Evolutionary conservation across 2,329 filamentous ascomycete species (phyloP), one percentile per base, ranked within the genome.

Genomic region (Onygenales sp.): DNA sequence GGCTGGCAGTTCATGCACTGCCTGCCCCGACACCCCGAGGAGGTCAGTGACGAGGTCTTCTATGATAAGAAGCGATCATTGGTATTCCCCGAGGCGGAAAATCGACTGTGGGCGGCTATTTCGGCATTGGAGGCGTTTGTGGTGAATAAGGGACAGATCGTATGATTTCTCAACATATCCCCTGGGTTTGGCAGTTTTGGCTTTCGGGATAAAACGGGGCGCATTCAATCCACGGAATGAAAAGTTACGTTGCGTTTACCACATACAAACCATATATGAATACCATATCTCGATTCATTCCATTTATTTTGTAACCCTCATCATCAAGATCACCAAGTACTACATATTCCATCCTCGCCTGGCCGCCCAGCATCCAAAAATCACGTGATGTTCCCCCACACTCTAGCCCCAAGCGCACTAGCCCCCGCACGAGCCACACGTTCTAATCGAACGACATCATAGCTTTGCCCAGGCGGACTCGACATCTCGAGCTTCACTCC

Each of bases 1-100:
- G 80, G 81, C 58, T 98, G 93, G 93, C 90, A 88, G 71, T 98
- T 98, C 69, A 96, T 98, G 93, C 93, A 98, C 75, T 98, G 93
- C 69, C 73, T 98, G 55, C 93, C 93, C 11, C 82, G 93, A 57
- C 91, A 98, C 67, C 81, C 82, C 0, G 92, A 98, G 70, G 93
- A 98, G 74, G 93, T 98, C 36, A 83, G 81, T 54, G 92, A 98
- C 64, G 90, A 93, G 65, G 91, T 98, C 1, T 97, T 98, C 67
- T 96, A 97, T 70, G 84, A 88, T 47, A 77, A 82, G 0, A 49
- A 27, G 17, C 80, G 86, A 63, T 95, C 88, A 40, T 75, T 98
- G 31, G 93, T 97, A 3, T 98, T 96, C 74, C 83, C 82, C 2
- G 93, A 98, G 71, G 93, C 89, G 0, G 91, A 97, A 74, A 98